Percentiles rank a stretch among this genome's conserved stretches.
These are phyloP conservation scores for Mycosphaerella sp. DNA, from an alignment of 2,329 filamentous ascomycete genomes.

Conservation along the genomic window DNA sequence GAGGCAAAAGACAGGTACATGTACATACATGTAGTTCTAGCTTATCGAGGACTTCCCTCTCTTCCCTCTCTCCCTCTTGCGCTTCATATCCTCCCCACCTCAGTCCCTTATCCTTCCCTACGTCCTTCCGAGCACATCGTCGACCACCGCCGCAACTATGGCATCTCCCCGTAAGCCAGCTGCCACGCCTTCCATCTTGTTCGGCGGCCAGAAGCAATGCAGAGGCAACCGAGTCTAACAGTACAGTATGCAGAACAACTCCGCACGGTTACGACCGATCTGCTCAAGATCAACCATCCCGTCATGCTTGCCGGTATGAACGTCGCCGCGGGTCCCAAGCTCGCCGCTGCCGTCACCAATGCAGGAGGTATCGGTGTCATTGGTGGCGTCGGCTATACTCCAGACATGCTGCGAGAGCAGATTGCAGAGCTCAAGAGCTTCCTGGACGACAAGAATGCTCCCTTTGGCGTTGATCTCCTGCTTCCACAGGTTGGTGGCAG, in stretches of 20 bases:
- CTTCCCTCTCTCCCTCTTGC: too few relatives aligned
- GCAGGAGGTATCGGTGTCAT: slow-evolving; percentile 95
- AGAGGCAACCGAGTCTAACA: slow-evolving; percentile 21
- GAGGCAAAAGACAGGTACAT: too few relatives aligned
- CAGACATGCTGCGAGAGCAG: slow-evolving; percentile 94
- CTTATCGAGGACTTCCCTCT: too few relatives aligned
- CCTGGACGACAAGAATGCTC: slow-evolving; percentile 82
- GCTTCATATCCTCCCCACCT: too few relatives aligned
- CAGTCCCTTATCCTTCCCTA: too few relatives aligned
- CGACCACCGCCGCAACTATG: slow-evolving; percentile 46
- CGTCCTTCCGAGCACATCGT: too few relatives aligned
- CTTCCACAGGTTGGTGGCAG: slow-evolving; percentile 91
- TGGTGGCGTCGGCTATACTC: slow-evolving; percentile 90
- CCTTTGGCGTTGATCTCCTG: slow-evolving; percentile 90
- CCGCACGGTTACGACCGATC: slow-evolving; percentile 86
- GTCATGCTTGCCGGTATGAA: slow-evolving; percentile 98
- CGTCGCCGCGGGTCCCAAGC: slow-evolving; percentile 91
- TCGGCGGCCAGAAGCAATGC: too few relatives aligned
- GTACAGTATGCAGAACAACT: slow-evolving; percentile 61
- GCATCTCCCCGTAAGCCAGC: slow-evolving; percentile 71
- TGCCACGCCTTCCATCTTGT: slow-evolving; percentile 3
- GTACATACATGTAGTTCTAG: too few relatives aligned
- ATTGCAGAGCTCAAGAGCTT: slow-evolving; percentile 89
- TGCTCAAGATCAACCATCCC: slow-evolving; percentile 96
- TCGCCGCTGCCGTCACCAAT: slow-evolving; percentile 94